phyloP scores from a whole-genome alignment of 2,329 filamentous ascomycete genomes.

The Ploettnerulaceae sp. region DNA sequence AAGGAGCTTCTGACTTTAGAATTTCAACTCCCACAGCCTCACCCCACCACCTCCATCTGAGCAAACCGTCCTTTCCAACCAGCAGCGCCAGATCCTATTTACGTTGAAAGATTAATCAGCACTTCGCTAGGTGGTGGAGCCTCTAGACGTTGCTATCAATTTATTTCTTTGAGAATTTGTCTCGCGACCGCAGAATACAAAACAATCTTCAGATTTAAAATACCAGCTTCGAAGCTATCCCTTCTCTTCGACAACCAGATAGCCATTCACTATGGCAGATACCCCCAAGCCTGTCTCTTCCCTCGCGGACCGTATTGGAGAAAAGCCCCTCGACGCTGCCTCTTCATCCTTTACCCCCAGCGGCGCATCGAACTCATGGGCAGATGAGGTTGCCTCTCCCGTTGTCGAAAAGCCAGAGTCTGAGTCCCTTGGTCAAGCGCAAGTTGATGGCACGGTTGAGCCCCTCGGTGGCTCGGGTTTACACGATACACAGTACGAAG shows the following conservation, averaged over 20 bases:
- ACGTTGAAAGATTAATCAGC: no score
- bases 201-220: neutral
- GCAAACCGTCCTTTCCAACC: neutral
- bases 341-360: constrained; percentile 18
- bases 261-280: constrained; percentile 21
- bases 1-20: neutral
- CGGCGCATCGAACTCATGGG: constrained; percentile 35
- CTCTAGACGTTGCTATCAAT: no score
- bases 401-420: constrained; percentile 10
- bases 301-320: constrained; percentile 42
- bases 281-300: constrained; percentile 34
- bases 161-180: neutral
- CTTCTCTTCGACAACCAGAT: neutral
- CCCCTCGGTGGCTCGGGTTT: constrained; percentile 47
- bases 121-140: no score
- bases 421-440: constrained; percentile 25
- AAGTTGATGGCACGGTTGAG: constrained; percentile 43
- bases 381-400: constrained; percentile 38
- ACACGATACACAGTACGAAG: constrained; percentile 73
- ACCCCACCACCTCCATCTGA: neutral
- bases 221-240: neutral
- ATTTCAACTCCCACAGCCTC: neutral
- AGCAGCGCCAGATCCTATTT: neutral
- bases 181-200: neutral
- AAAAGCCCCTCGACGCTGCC: constrained; percentile 17